Base-by-base conservation (phyloP, 1,284 basidiomycete genomes). In the Fomitopsis pinicola region DNA sequence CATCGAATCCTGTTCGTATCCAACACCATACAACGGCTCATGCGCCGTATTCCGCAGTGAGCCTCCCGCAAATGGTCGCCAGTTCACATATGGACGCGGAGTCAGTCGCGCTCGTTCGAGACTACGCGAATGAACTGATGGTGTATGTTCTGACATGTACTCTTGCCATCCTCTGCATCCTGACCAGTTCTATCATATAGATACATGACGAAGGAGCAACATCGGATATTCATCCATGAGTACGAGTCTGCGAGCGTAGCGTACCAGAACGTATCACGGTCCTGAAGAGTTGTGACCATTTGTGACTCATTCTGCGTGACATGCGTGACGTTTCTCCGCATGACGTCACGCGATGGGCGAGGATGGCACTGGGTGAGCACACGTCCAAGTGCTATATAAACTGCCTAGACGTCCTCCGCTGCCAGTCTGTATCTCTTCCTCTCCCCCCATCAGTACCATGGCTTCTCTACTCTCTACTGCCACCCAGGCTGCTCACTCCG, bases 51-150 rank as follows among this genome's bases (percentile, higher is more conserved):
- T 15, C 28, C 1, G 72, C 76, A 84, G 90, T 91, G 70, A 87
- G 81, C 60, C 74, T 92, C 42, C 90, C 90, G 3, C 80, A 83
- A 67, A 95, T 98, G 85, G 89, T 98, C 52, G 87, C 91, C 1
- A 89, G 88, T 67, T 97, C 95, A 15, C 89, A 85, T n/a, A 91
- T 98, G 83, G 96, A 99, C 69, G 79, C 85, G 1, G 95, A 97
- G 69, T 92, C 91, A 12, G 88, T 97, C 30, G 78, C 77, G 38
- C 80, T 98, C 14, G 84, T 99, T 15, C 82, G 89, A 66, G 95
- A 98, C 67, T 96, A 98, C 73, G 87, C 95, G 62, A 91, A 92
- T 65, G 94, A 97, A 69, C 81, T 99, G 62, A 81, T 98, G 70
- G 78, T 80, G 94, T 98, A 71, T 66, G 93, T 85, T 44, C 60